phyloP scores from a whole-genome alignment of 2,329 filamentous ascomycete genomes.

The Fusarium equiseti region DNA sequence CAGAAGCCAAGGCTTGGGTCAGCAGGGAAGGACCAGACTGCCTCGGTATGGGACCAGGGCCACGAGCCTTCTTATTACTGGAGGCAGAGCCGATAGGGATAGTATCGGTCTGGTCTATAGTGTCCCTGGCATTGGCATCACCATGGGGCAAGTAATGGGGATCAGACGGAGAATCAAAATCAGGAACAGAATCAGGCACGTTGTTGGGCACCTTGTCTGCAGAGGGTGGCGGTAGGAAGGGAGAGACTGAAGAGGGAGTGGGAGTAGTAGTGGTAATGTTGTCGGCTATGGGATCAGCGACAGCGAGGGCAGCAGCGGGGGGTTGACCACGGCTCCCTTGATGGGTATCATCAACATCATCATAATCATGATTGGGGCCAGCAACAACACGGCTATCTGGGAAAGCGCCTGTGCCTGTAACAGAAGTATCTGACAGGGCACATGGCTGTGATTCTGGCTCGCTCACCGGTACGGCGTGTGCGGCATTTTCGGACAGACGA shows the following conservation, averaged over 20 bases:
- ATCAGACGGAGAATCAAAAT: constrained; percentile 42
- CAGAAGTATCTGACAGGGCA: constrained; percentile 39
- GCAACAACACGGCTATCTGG: constrained; percentile 28
- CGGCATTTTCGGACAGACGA: constrained; percentile 66
- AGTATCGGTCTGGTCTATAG: constrained; percentile 22
- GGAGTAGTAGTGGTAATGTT: constrained; percentile 39
- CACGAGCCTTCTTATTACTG: constrained; percentile 61
- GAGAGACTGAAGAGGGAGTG: constrained; percentile 41
- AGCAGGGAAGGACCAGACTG: constrained; percentile 67
- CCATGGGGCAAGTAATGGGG: constrained; percentile 39
- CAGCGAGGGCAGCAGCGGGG: constrained; percentile 33
- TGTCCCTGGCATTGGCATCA: constrained; percentile 45
- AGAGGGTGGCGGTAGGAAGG: constrained; percentile 41
- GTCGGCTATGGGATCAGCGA: constrained; percentile 35
- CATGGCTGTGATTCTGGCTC: constrained; percentile 36
- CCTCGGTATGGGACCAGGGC: constrained; percentile 54
- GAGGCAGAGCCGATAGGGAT: constrained; percentile 28
- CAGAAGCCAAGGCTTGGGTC: constrained; percentile 69
- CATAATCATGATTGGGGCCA: constrained; percentile 43
- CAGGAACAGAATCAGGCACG: constrained; percentile 46
- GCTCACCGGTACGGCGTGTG: constrained; percentile 61
- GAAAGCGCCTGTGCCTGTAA: constrained; percentile 23
- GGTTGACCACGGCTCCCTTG: constrained; percentile 28
- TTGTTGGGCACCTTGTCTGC: constrained; percentile 42
- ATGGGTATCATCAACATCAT: constrained; percentile 42